Evolutionary conservation across 768 basidiomycete species (phyloP).

Genomic region (Gautieria morchelliformis): DNA sequence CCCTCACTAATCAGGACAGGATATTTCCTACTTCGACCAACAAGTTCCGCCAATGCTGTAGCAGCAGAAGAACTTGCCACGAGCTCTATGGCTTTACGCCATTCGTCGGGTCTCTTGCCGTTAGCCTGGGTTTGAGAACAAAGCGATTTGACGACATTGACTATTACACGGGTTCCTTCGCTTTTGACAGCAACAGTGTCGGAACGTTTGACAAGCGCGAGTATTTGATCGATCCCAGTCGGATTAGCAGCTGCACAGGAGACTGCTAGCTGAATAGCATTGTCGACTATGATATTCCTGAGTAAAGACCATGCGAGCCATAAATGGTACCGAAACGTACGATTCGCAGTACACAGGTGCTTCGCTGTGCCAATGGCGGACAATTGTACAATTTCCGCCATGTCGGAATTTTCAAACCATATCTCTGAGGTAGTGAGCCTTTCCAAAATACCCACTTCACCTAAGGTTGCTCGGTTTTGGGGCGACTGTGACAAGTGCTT

Average conservation of each 20-base stretch:
- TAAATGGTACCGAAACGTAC: slow-evolving; percentile 34
- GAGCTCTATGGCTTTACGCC: slow-evolving; percentile 41
- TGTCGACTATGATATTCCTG: slow-evolving; percentile 28
- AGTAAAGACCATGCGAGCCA: slow-evolving; percentile 16
- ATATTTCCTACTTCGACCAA: slow-evolving; percentile 70
- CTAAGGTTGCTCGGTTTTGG: slow-evolving; percentile 49
- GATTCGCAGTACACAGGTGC: slow-evolving; percentile 70
- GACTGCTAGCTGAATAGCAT: slow-evolving; percentile 42
- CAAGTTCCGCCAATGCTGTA: slow-evolving; percentile 55
- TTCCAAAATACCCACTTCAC: slow-evolving; percentile 53
- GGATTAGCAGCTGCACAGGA: slow-evolving; percentile 24
- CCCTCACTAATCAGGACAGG: slow-evolving; percentile 85
- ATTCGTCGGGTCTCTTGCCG: slow-evolving; percentile 36
- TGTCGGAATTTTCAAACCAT: slow-evolving; percentile 66
- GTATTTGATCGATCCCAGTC: slow-evolving; percentile 56
- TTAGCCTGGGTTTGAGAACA: slow-evolving; percentile 41
- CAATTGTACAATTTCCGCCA: slow-evolving; percentile 81
- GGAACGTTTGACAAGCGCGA: slow-evolving; percentile 67
- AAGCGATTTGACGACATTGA: slow-evolving; percentile 74
- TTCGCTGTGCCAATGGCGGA: slow-evolving; percentile 84
- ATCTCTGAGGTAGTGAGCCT: slow-evolving; percentile 51
- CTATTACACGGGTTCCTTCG: slow-evolving; percentile 83
- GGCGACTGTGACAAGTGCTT: slow-evolving; percentile 71
- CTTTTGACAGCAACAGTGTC: slow-evolving; percentile 77
- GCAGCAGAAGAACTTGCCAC: slow-evolving; percentile 47